These are phyloP conservation scores for Nemania serpens DNA, from an alignment of 2,329 filamentous ascomycete genomes.

Conservation along the genomic window DNA sequence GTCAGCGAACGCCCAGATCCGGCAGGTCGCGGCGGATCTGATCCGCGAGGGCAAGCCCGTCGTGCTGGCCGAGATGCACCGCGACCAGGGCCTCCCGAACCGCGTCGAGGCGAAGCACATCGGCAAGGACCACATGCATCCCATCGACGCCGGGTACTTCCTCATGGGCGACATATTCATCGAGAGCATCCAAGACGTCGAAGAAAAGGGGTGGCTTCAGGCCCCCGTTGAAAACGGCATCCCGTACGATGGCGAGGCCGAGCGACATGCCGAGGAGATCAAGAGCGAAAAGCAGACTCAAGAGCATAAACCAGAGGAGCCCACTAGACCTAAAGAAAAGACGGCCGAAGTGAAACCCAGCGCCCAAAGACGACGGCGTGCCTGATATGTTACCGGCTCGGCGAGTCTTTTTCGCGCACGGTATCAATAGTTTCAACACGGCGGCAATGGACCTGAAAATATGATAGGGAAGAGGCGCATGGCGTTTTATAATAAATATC, in stretches of 20 bases:
- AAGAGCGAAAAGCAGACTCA: slow-evolving; percentile 21
- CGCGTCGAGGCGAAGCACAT: slow-evolving; percentile 35
- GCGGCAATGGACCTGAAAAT: not conserved
- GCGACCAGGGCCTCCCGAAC: slow-evolving; percentile 36
- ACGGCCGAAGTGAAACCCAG: slow-evolving; percentile 10
- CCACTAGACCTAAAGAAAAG: slow-evolving; percentile 1
- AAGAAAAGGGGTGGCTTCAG: slow-evolving; percentile 34
- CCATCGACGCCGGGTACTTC: slow-evolving; percentile 38
- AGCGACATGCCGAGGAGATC: slow-evolving; percentile 23
- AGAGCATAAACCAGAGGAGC: slow-evolving; percentile 15
- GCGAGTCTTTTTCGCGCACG: not conserved
- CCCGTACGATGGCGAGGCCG: slow-evolving; percentile 27
- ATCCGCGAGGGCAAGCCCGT: slow-evolving; percentile 37
- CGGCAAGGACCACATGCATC: slow-evolving; percentile 38
- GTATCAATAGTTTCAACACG: not conserved
- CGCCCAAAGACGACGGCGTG: slow-evolving; percentile 9
- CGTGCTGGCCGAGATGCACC: slow-evolving; percentile 38
- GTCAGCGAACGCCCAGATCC: slow-evolving; percentile 39
- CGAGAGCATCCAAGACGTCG: slow-evolving; percentile 36
- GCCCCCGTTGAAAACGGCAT: slow-evolving; percentile 31
- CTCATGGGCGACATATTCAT: slow-evolving; percentile 41
- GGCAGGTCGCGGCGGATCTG: slow-evolving; percentile 35
- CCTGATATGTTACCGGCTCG: not conserved
- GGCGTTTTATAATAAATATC: slow-evolving; percentile 6
- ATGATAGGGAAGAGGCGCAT: not conserved